Evolutionary conservation across 768 basidiomycete genomes (phyloP).

Genomic region (Bullera alba): DNA sequence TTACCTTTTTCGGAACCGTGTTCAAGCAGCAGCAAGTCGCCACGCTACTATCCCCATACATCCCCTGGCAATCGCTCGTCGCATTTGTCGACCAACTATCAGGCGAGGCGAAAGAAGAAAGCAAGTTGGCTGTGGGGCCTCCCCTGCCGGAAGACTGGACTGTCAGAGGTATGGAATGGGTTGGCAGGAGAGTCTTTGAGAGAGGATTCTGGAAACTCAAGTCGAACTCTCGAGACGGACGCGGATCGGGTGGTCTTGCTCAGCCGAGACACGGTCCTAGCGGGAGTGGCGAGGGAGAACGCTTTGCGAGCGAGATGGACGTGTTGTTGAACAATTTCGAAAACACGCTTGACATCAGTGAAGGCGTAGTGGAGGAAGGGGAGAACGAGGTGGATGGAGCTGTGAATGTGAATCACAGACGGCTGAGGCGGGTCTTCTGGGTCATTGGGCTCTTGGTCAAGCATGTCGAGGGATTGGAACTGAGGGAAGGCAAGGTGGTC

Average conservation of each 20-base stretch:
- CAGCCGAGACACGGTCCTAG: too few species aligned
- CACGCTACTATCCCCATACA: slow-evolving; percentile 60
- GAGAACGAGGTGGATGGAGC: slow-evolving; percentile 43
- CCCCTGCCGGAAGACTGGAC: slow-evolving; percentile 92
- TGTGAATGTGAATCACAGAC: slow-evolving; percentile 49
- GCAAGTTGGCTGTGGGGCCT: slow-evolving; percentile 59
- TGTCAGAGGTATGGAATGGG: slow-evolving; percentile 93
- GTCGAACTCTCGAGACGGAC: slow-evolving; percentile 8
- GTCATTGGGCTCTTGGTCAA: slow-evolving; percentile 62
- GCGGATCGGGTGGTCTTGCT: slow-evolving; percentile 19
- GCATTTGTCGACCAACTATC: slow-evolving; percentile 60
- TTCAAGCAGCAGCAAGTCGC: slow-evolving; percentile 60
- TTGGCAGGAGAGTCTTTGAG: slow-evolving; percentile 79
- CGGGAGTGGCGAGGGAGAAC: slow-evolving; percentile 16
- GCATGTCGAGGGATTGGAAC: slow-evolving; percentile 64
- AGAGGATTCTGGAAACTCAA: slow-evolving; percentile 85
- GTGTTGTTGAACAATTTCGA: slow-evolving; percentile 61
- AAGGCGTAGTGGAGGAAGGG: slow-evolving; percentile 67
- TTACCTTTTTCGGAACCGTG: slow-evolving; percentile 81
- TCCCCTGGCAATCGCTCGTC: slow-evolving; percentile 78
- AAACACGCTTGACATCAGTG: slow-evolving; percentile 49
- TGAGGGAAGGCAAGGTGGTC: slow-evolving; percentile 52
- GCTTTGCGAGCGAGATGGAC: slow-evolving; percentile 60
- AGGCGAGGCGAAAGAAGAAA: slow-evolving; percentile 36
- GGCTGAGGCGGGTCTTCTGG: slow-evolving; percentile 72